phyloP scores from a whole-genome alignment of 805 yeast species.

The Starmerella vitae region DNA sequence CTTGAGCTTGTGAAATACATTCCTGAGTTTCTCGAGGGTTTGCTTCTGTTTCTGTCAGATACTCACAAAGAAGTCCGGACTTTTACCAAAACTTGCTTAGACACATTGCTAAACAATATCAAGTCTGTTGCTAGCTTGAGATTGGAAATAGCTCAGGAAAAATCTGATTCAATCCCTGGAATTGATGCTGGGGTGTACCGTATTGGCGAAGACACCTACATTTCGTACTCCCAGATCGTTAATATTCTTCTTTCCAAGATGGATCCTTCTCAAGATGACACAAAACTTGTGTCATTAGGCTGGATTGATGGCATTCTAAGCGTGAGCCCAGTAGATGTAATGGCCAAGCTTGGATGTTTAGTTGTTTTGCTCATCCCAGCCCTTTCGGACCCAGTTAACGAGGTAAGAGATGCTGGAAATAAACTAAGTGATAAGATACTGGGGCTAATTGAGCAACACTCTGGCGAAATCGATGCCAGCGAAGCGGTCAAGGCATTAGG shows the following conservation, averaged over 20 bases:
- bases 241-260: conserved; percentile 71
- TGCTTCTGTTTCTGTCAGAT: conserved; percentile 66
- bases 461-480: conserved; percentile 34
- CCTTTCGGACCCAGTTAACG: conserved; percentile 39
- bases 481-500: conserved; percentile 60
- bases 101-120: conserved; percentile 65
- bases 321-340: conserved; percentile 61
- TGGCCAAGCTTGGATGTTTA: conserved; percentile 61
- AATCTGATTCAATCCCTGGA: not conserved
- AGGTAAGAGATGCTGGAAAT: conserved; percentile 41
- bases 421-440: conserved; percentile 45
- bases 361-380: conserved; percentile 54
- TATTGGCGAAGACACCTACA: conserved; percentile 68
- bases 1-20: conserved; percentile 73
- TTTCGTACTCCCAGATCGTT: conserved; percentile 68
- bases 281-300: conserved; percentile 61
- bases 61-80: conserved; percentile 76
- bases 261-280: conserved; percentile 58
- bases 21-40: conserved; percentile 79
- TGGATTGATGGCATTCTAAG: conserved; percentile 70
- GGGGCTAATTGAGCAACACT: conserved; percentile 34
- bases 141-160: conserved; percentile 19
- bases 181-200: conserved; percentile 30
- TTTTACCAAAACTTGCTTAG: conserved; percentile 67
- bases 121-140: conserved; percentile 58